Conservation (phyloP, 2,329 filamentous ascomycete genomes). For the Zymoseptoria crescenta region DNA sequence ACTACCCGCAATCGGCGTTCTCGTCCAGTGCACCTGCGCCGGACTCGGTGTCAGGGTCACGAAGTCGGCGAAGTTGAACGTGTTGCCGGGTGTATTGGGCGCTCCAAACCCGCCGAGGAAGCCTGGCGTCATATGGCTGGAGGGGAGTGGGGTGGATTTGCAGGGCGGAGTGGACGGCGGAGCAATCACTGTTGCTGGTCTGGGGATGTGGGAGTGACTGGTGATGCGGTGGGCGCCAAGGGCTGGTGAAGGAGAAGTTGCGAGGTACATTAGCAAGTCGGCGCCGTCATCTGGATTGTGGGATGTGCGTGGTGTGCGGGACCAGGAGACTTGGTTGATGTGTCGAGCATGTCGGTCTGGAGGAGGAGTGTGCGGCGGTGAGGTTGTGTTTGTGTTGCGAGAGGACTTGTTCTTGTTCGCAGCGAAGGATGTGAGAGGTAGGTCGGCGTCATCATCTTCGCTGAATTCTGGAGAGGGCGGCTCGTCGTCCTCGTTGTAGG, state of each 20-base stretch:
- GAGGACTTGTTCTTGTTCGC: slow-evolving; percentile 38
- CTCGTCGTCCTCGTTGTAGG: slow-evolving; percentile 68
- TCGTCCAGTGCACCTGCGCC: slow-evolving; percentile 73
- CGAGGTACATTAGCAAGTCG: slow-evolving; percentile 79
- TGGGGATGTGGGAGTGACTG: neutral
- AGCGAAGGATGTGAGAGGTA: slow-evolving; percentile 69
- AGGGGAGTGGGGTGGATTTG: slow-evolving; percentile 57
- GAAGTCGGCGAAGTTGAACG: slow-evolving; percentile 93
- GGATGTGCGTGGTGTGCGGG: slow-evolving; percentile 46
- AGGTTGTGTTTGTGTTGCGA: slow-evolving; percentile 51
- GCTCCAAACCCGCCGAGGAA: slow-evolving; percentile 49
- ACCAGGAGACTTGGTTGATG: slow-evolving; percentile 34
- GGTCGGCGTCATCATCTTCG: slow-evolving; percentile 76
- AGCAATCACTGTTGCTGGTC: slow-evolving; percentile 37
- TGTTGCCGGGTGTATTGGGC: slow-evolving; percentile 71
- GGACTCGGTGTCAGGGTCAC: slow-evolving; percentile 96
- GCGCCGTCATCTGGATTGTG: slow-evolving; percentile 64
- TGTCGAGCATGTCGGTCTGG: slow-evolving; percentile 36
- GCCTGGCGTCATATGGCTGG: slow-evolving; percentile 75
- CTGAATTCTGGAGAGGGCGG: slow-evolving; percentile 51
- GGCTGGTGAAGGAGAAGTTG: slow-evolving; percentile 83
- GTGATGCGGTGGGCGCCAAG: slow-evolving; percentile 23
- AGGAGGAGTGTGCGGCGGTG: slow-evolving; percentile 76
- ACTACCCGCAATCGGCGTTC: slow-evolving; percentile 45
- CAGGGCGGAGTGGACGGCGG: slow-evolving; percentile 49